Evolutionary conservation across 345 rosid genomes (phyloP).

Genomic region (Lepidium didymum): DNA sequence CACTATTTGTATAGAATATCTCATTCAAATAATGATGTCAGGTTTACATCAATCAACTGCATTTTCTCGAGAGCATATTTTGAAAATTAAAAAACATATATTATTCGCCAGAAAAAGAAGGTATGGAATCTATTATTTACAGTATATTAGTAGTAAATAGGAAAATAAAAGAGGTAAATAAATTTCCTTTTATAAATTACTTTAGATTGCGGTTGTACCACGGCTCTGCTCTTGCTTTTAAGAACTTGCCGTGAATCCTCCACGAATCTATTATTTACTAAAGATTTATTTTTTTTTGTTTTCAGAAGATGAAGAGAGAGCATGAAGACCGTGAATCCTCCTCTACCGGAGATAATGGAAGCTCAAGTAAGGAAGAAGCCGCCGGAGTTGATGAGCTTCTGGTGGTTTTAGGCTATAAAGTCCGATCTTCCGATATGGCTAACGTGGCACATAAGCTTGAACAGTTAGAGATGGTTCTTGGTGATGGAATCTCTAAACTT

Average conservation of each 20-base stretch:
- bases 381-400: slow-evolving; percentile 85
- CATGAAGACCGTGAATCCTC: slow-evolving; percentile 27
- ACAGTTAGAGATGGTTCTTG: slow-evolving; percentile 77
- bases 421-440: slow-evolving; percentile 76
- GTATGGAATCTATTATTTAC: slow-evolving; percentile 17
- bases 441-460: slow-evolving; percentile 87
- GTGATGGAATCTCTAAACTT: slow-evolving; percentile 57
- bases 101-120: slow-evolving; percentile 3
- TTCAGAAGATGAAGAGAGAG: slow-evolving; percentile 49
- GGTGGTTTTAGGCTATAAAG: slow-evolving; percentile 77
- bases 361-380: slow-evolving; percentile 35
- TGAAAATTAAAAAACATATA: background rate
- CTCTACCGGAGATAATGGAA: slow-evolving; percentile 16
- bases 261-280: too few species aligned
- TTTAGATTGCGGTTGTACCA: slow-evolving; percentile 51
- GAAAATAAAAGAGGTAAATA: slow-evolving; percentile 21
- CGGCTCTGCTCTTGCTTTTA: slow-evolving; percentile 38
- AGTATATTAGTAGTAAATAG: slow-evolving; percentile 11
- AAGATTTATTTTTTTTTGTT: background rate
- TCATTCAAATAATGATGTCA: slow-evolving; percentile 16
- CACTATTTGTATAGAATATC: background rate
- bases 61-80: slow-evolving; percentile 20
- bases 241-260: slow-evolving; percentile 22
- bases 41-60: slow-evolving; percentile 20
- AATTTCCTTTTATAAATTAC: slow-evolving; percentile 28